These are phyloP conservation scores for Penicillium subrubescens DNA, from an alignment of 495 filamentous ascomycete genomes.

Conservation along the genomic window DNA sequence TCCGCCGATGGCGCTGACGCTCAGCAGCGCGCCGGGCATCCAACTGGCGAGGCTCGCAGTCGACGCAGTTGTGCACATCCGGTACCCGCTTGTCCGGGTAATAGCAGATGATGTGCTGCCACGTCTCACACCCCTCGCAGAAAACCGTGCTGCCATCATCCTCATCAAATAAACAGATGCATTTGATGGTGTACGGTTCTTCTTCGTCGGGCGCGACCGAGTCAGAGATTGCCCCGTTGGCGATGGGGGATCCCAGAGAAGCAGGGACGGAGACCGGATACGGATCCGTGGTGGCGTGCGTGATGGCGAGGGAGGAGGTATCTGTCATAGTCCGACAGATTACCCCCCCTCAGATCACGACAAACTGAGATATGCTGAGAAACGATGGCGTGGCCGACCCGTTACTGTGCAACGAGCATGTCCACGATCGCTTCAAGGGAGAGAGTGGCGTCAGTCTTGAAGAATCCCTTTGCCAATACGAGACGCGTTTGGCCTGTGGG, in stretches of 20 bases:
- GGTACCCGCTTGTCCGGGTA: constrained; percentile 77
- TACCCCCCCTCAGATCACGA: constrained; percentile 54
- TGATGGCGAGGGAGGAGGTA: constrained; percentile 61
- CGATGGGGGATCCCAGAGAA: constrained; percentile 51
- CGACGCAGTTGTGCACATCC: constrained; percentile 80
- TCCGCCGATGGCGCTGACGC: constrained; percentile 63
- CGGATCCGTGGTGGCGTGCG: constrained; percentile 65
- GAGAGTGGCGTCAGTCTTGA: not conserved
- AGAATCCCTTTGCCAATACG: constrained; percentile 5
- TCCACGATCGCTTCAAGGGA: constrained; percentile 24
- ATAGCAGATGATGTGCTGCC: constrained; percentile 98
- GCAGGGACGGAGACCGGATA: constrained; percentile 61
- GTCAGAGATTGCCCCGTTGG: constrained; percentile 59
- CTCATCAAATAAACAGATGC: constrained; percentile 88
- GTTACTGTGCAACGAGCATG: constrained; percentile 41
- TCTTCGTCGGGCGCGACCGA: constrained; percentile 66
- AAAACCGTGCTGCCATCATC: constrained; percentile 97
- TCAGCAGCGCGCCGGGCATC: constrained; percentile 71
- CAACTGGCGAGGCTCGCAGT: constrained; percentile 75
- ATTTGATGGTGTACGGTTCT: constrained; percentile 95
- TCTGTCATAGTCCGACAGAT: constrained; percentile 94
- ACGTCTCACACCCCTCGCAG: constrained; percentile 93
- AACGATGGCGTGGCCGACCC: constrained; percentile 27
- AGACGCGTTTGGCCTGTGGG: constrained; percentile 14
- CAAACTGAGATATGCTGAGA: constrained; percentile 26